A percentile compares a stretch with the other conserved stretches of the same genome.
Evolutionary conservation across 2,329 filamentous ascomycete genomes (phyloP).

Genomic region (Aspergillus jensenii): DNA sequence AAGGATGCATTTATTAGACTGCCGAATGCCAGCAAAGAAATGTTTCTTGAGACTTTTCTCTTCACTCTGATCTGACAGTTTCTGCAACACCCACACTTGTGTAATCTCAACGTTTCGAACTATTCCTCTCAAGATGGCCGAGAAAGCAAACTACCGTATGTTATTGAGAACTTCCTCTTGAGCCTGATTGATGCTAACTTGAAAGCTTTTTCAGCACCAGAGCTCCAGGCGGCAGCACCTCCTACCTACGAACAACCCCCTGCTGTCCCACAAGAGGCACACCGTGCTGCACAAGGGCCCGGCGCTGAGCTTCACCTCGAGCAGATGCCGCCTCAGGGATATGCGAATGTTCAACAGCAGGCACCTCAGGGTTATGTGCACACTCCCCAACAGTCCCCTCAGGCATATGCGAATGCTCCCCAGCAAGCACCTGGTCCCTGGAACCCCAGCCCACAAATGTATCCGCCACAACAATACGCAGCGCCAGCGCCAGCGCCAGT

Average conservation of each 20-base stretch:
- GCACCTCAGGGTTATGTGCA: neutral
- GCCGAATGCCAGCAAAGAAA: neutral
- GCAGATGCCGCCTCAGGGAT: neutral
- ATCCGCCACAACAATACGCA: constrained; percentile 5
- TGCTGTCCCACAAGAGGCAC: neutral
- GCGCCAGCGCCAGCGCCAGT: neutral
- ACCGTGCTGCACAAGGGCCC: neutral
- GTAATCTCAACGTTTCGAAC: neutral
- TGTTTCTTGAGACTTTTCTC: neutral
- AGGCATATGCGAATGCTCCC: neutral
- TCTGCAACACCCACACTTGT: neutral
- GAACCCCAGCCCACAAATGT: neutral
- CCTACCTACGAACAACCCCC: neutral
- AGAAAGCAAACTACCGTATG: constrained; percentile 3
- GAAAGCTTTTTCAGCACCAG: neutral
- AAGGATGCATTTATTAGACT: neutral
- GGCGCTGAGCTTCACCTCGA: neutral
- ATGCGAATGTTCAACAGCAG: neutral
- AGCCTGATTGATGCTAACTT: neutral
- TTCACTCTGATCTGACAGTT: neutral
- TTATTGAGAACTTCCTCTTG: too few species aligned
- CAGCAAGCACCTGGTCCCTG: neutral
- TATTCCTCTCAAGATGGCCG: neutral
- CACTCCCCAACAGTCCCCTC: neutral
- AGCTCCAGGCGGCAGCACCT: neutral